Base-by-base conservation (phyloP, 2,329 filamentous ascomycete species). In the Zalaria sp. region DNA sequence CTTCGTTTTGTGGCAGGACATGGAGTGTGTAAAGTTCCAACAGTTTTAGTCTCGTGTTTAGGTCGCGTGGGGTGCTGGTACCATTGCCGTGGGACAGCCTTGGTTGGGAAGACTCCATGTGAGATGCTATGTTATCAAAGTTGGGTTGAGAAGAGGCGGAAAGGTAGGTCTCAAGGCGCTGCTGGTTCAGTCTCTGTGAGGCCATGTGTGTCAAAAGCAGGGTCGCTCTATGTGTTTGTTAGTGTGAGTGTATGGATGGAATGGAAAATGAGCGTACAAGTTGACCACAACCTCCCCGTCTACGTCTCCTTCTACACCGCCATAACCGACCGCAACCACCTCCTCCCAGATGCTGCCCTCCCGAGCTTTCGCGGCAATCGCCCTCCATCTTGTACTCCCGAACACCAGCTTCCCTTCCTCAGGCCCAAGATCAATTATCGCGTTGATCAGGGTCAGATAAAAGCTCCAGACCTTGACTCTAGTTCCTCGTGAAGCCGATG, bases 381-480 rank as follows among this genome's bases (percentile, higher is more conserved):
- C 67, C 58, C 85, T 81, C 84, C 88, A 98, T 58, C 85, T 80
- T 55, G 83, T 77, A 40, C 77, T 79, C 3, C 91, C 91, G 64
- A 96, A 93, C 8, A 81, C 75, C 40, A 81, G 76, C 66, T 91
- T 94, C 39, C 89, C 91, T 60, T 95, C 88, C 51, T 94, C 85
- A 2, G 83, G 72, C 43, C 87, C 86, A 56, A 96, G 70, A 55
- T 96, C 89, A 31, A 93, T 70, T 48, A 95, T 82, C 34, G 86
- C 83, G 65, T 95, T 94, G 47, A 96, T 70, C 39, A 95, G 81
- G 11, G 88, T 94, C 49, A 96, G 73, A 59, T 96, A 98, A 54
- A 98, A 72, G 61, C 87, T 94, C 91, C 91, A 98, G 48, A 96
- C 82, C 63, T 96, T 98, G 60, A 94, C 82, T 49, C 88, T 73